Base-by-base conservation (phyloP, 2,329 filamentous ascomycete species). In the Clarireedia monteithiana region DNA sequence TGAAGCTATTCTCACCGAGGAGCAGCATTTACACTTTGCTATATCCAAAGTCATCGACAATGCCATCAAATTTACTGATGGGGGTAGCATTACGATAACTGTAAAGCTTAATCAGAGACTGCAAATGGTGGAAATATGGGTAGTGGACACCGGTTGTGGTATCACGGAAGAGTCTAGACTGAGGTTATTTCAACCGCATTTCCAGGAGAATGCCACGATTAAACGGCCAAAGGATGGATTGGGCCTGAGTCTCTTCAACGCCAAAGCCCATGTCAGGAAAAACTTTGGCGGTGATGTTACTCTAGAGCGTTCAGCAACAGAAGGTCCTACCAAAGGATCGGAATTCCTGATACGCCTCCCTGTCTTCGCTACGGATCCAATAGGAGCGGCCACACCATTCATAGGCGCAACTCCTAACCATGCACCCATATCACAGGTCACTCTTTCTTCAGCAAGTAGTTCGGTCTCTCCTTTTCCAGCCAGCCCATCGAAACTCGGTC, bases 341-440 rank as follows among this genome's bases (percentile, higher is more conserved):
- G 83, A 87, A 61, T 89, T 89, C 66, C 80, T 87, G 62, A 82
- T 88, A 62, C 78, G 80, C 48, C 73, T 88, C 27, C 85, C 85
- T 2, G 60, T 68, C 15, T 64, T 56, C 7, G 56, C 53, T 5
- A 40, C 61, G n/a, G 62, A 64, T 30, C 58, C 61, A 26, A 56
- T 40, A 30, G 36, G 54, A 36, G 30, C 40, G 12, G 49, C 44
- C 5, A 52, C 48, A 27, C 40, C 60, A 23, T 40, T 57, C n/a
- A 27, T 54, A 12, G 51, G 62, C 42, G 53, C 56, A 30, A 51
- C 55, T 3, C 40, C 23, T 12, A 45, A 34, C 5, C 54, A 49
- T 2, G 50, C 58, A 10, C 54, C 48, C 2, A 55, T 56, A 2
- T 53, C 45, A 15, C n/a, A 49, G 2, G 56, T 59, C 27, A 47